phyloP scores from a whole-genome alignment of 192 early-diverging fungal genomes.

The Podila verticillata region DNA sequence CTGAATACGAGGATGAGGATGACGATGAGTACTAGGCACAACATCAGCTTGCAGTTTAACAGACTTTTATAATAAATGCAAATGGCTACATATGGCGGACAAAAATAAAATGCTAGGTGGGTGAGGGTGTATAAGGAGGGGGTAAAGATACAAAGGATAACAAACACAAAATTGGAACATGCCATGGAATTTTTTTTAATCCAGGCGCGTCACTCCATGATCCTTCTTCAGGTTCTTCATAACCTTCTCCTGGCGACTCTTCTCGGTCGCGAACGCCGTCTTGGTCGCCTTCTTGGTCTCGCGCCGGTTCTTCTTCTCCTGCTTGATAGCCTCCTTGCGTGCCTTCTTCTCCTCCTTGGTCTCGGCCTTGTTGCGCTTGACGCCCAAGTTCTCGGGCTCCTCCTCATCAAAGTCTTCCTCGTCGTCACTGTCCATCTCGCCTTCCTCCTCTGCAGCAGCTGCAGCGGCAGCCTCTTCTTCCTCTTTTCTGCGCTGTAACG shows the following conservation, averaged over 20 bases:
- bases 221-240: constrained; percentile 63
- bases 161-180: not conserved
- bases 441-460: constrained; percentile 42
- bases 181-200: constrained; percentile 13
- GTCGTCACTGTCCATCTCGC: constrained; percentile 40
- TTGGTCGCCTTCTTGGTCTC: constrained; percentile 84
- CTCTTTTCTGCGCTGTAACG: constrained; percentile 33
- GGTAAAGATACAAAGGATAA: constrained; percentile 1
- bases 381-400: constrained; percentile 71
- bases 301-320: constrained; percentile 75
- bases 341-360: constrained; percentile 92
- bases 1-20: not conserved
- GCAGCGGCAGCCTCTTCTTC: constrained; percentile 30
- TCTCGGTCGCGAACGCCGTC: constrained; percentile 80
- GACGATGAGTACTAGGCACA: not conserved
- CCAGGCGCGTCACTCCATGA: constrained; percentile 58
- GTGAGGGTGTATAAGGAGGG: not conserved
- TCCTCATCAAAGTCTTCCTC: constrained; percentile 45
- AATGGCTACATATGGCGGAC: not conserved
- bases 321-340: constrained; percentile 89
- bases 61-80: not conserved
- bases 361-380: constrained; percentile 82
- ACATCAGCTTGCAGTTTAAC: not conserved
- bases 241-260: constrained; percentile 65
- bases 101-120: not conserved